These are phyloP conservation scores for Xeromyces bisporus DNA, from an alignment of 495 filamentous ascomycete genomes.

Conservation along the genomic window DNA sequence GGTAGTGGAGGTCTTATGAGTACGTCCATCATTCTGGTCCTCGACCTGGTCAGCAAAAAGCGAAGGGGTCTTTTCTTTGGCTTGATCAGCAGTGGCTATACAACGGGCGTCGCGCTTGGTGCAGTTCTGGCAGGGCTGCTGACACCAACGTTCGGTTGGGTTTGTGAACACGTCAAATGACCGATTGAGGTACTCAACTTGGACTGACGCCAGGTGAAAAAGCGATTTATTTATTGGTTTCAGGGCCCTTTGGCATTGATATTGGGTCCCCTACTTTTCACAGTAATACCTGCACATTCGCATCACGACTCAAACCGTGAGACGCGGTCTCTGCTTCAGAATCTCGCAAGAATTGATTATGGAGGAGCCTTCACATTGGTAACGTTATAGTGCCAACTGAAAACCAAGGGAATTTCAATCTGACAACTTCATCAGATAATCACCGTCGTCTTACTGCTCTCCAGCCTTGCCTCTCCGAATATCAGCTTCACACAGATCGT, in stretches of 20 bases:
- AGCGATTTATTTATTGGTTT: slow-evolving; percentile 52
- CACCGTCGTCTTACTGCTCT: slow-evolving; percentile 46
- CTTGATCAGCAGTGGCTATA: slow-evolving; percentile 46
- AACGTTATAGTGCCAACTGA: slow-evolving; percentile 5
- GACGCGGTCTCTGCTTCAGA: slow-evolving; percentile 17
- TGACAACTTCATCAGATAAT: slow-evolving; percentile 18
- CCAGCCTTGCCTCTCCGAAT: slow-evolving; percentile 39
- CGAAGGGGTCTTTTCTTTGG: slow-evolving; percentile 54
- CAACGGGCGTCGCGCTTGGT: slow-evolving; percentile 50
- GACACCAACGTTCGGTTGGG: slow-evolving; percentile 48
- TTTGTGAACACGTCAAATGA: slow-evolving; percentile 17
- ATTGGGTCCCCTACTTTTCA: slow-evolving; percentile 38
- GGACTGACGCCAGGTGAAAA: no score
- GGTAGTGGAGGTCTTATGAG: slow-evolving; percentile 52
- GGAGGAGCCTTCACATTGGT: slow-evolving; percentile 45
- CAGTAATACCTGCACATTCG: slow-evolving; percentile 36
- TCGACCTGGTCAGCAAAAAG: slow-evolving; percentile 47
- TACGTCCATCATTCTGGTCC: slow-evolving; percentile 47
- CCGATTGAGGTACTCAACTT: no score
- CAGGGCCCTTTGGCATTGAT: slow-evolving; percentile 43
- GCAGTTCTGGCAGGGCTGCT: slow-evolving; percentile 53
- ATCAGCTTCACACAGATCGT: slow-evolving; percentile 41
- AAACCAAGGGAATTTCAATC: slow-evolving; percentile 3
- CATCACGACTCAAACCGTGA: slow-evolving; percentile 10
- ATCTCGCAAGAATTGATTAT: slow-evolving; percentile 51